A percentile compares a stretch with the other conserved stretches of the same genome.
Evolutionary conservation across 1,284 basidiomycete genomes (phyloP).

Genomic region (Pascua guehoae): DNA sequence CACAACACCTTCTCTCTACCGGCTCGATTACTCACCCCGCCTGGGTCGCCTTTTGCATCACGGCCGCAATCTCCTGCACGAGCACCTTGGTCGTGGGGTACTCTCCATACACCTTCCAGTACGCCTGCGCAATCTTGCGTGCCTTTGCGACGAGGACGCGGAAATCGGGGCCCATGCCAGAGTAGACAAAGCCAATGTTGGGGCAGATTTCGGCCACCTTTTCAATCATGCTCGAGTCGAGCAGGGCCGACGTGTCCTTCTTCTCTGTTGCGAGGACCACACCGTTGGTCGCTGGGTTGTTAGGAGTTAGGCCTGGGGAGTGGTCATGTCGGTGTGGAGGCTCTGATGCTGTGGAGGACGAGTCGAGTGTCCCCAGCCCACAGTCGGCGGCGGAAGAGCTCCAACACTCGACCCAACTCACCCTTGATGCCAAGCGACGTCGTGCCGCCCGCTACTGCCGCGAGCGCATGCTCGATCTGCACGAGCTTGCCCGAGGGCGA

Average conservation of each 20-base stretch:
- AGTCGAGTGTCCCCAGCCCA: too few relatives aligned
- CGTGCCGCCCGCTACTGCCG: slow-evolving; percentile 92
- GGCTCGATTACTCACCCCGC: slow-evolving; percentile 63
- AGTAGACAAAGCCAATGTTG: slow-evolving; percentile 98
- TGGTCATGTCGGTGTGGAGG: neutral
- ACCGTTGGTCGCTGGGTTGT: slow-evolving; percentile 84
- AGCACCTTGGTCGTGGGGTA: slow-evolving; percentile 97
- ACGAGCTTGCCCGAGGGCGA: slow-evolving; percentile 97
- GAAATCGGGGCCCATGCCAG: slow-evolving; percentile 99
- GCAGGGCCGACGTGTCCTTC: slow-evolving; percentile 93
- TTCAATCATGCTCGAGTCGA: slow-evolving; percentile 96
- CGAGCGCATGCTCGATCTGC: slow-evolving; percentile 98
- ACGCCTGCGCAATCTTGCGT: slow-evolving; percentile 94
- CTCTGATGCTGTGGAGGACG: neutral
- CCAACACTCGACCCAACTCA: slow-evolving; percentile 44
- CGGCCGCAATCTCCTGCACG: slow-evolving; percentile 93
- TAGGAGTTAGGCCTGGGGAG: neutral
- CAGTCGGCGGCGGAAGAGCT: too few relatives aligned
- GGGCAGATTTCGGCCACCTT: slow-evolving; percentile 96
- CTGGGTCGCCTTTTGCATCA: slow-evolving; percentile 99
- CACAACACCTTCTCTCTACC: too few relatives aligned
- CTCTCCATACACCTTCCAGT: slow-evolving; percentile 99
- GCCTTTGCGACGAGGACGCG: slow-evolving; percentile 89
- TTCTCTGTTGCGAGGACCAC: slow-evolving; percentile 99
- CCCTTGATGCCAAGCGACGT: slow-evolving; percentile 99